Percentiles rank a stretch among this genome's conserved stretches.
Conservation (phyloP, 1,284 basidiomycete genomes). For the Pascua sp. region DNA sequence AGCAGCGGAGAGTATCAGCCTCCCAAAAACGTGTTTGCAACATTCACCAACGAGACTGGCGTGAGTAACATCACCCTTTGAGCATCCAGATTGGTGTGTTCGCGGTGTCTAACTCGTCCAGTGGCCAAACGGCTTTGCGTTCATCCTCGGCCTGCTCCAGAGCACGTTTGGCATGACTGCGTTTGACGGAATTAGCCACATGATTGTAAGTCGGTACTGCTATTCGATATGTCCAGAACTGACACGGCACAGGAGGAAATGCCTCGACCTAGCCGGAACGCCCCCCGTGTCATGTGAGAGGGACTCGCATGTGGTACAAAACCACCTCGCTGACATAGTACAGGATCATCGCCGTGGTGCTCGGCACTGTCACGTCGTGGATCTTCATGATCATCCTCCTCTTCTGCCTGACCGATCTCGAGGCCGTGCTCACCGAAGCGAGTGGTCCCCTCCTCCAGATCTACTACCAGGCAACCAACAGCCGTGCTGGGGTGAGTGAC, state of each 20-base stretch:
- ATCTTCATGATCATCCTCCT: conserved; percentile 43
- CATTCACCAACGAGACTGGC: conserved; percentile 31
- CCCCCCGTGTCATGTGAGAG: conserved; percentile 18
- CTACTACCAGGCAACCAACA: conserved; percentile 30
- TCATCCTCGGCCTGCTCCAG: conserved; percentile 47
- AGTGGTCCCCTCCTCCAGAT: conserved; percentile 14
- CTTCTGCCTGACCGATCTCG: conserved; percentile 11
- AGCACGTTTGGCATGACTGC: conserved; percentile 6
- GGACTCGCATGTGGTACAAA: too few relatives aligned
- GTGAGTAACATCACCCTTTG: neutral
- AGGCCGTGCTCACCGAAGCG: conserved; percentile 7
- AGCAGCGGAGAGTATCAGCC: conserved; percentile 31
- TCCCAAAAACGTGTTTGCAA: conserved; percentile 43
- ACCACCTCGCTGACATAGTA: neutral
- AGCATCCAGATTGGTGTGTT: neutral
- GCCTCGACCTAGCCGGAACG: conserved; percentile 16
- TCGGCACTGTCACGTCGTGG: conserved; percentile 29
- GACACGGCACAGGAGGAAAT: too few relatives aligned
- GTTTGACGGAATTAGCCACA: conserved; percentile 36
- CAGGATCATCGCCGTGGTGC: conserved; percentile 39
- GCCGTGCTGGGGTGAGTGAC: conserved; percentile 16
- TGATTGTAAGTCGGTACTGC: conserved; percentile 21
- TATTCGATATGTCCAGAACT: too few relatives aligned
- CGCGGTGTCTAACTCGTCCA: neutral
- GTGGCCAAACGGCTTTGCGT: conserved; percentile 31